These are phyloP conservation scores for Solanum dulcamara DNA, from an alignment of 257 asterid genomes.

Conservation along the genomic window DNA sequence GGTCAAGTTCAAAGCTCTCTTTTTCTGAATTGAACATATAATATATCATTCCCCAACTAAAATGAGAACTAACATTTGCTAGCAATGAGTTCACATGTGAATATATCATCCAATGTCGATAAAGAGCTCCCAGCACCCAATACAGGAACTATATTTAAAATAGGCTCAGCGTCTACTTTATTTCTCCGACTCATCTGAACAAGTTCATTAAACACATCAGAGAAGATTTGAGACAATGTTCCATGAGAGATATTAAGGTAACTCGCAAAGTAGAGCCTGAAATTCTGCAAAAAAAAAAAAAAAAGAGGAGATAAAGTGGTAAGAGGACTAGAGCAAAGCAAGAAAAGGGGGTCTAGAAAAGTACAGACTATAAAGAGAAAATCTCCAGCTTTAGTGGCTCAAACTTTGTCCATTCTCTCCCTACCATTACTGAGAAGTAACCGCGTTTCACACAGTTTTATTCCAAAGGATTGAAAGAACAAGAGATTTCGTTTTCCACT, in stretches of 20 bases:
- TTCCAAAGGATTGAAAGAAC: not conserved
- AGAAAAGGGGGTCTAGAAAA: not conserved
- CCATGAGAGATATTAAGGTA: slow-evolving; percentile 28
- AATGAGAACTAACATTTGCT: slow-evolving; percentile 29
- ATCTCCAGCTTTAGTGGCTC: not conserved
- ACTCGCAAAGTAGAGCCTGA: slow-evolving; percentile 57
- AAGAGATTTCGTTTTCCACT: not conserved
- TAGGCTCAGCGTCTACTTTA: slow-evolving; percentile 16
- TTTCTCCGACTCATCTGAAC: slow-evolving; percentile 29
- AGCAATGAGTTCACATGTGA: slow-evolving; percentile 75
- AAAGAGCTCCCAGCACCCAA: slow-evolving; percentile 66
- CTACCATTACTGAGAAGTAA: not conserved
- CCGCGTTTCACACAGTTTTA: not conserved
- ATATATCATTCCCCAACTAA: not conserved
- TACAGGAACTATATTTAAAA: slow-evolving; percentile 68
- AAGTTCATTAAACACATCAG: slow-evolving; percentile 40
- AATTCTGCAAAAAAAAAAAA: slow-evolving; percentile 51
- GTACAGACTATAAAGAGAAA: not conserved
- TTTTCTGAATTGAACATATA: not conserved
- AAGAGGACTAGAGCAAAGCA: not conserved
- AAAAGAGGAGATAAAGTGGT: not conserved
- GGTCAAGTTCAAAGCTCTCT: not conserved
- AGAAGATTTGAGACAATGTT: slow-evolving; percentile 35
- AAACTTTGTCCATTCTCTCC: not conserved
- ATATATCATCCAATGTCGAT: slow-evolving; percentile 24